Base-by-base conservation (phyloP, 2,329 filamentous ascomycete species). In the Penicillium sp. region DNA sequence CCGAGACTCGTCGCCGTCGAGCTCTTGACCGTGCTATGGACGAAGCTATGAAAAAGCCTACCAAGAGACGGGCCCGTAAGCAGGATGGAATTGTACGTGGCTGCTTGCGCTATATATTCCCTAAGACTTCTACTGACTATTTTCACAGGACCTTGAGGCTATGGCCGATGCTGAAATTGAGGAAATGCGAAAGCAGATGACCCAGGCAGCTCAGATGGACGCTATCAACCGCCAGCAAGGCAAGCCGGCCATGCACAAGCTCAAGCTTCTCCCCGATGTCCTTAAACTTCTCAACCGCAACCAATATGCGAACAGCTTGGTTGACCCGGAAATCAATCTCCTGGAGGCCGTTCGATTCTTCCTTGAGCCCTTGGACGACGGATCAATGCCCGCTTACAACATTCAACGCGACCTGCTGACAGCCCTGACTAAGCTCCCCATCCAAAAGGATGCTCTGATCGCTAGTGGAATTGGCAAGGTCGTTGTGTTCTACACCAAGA, bases 401-500 rank as follows among this genome's bases (percentile, higher is more conserved):
- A 98, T 99, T 64, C 95, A 99, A 78, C 91, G 93, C 60, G 93
- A 98, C 72, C 85, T 99, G 44, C 95, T 99, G 73, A 85, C 85
- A 26, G 89, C 91, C 24, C 82, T 99, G 37, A 84, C 84, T 19
- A 88, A 86, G 68, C 83, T 98, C 5, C 92, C 91, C 6, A 91
- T 98, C 63, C 90, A 92, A 71, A 97, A 97, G 72, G 95, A 98
- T 67, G 85, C 89, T 1, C 83, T 99, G 14, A 83, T 96, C 22
- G 93, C 92, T 63, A 96, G 91, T 67, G 93, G 93, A 21, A 95
- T 99, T 63, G 95, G 95, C 70, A 97, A 97, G 74, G 91, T 99
- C 48, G 89, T 97, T 52, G 85, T 96, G 61, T 99, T 97, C 79
- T 99, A 99, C 78, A 97, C 93, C 50, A 93, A 93, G 77, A 96